Base-by-base conservation (phyloP, 2,329 filamentous ascomycete species). In the Aureobasidium sp. region DNA sequence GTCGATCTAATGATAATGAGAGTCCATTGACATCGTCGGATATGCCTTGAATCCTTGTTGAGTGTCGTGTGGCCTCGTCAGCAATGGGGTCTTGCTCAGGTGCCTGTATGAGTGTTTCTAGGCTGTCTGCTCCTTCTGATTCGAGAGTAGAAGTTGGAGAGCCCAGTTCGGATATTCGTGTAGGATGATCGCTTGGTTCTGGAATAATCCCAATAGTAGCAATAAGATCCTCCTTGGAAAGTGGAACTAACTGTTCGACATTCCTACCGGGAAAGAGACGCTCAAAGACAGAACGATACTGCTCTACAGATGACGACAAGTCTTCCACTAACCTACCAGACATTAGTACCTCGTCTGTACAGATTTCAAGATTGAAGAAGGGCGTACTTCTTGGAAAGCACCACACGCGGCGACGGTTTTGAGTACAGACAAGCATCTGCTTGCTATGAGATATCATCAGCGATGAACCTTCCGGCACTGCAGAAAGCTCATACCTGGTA, bases 401-500 rank as follows among this genome's bases (percentile, higher is more conserved):
- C 90, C 13, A 93, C 88, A 67, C 91, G 84, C 76, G 93, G 91
- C 20, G 92, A 87, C 69, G 94, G 92, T 79, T 95, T 94, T 70
- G 93, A 91, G 77, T 95, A 95, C 72, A 91, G 90, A 75, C 93
- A 95, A 64, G 89, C 85, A 76, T 94, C 93, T 5, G 92, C 91
- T 68, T 93, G 92, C 65, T 61, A 25, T 58, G 8, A 38, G 13
- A 7, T 7, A 9, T 7, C 18, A 40, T 60, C 38, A 60, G 56
- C 38, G 6, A 16, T 15, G 3, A 23, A 31, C 11, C 11, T 2
- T 10, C 50, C 42, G 16, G 2, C 16, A 23, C 15, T 9, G 31
- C 3, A 4, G 15, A 4, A 27, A 2, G 4, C 16, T 38, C 43
- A 38, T 50, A 50, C 58, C 58, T 93, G 89, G 75, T 93, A 95